phyloP scores from a whole-genome alignment of 1,139 yeast species.

The Meyerozyma athensensis region DNA sequence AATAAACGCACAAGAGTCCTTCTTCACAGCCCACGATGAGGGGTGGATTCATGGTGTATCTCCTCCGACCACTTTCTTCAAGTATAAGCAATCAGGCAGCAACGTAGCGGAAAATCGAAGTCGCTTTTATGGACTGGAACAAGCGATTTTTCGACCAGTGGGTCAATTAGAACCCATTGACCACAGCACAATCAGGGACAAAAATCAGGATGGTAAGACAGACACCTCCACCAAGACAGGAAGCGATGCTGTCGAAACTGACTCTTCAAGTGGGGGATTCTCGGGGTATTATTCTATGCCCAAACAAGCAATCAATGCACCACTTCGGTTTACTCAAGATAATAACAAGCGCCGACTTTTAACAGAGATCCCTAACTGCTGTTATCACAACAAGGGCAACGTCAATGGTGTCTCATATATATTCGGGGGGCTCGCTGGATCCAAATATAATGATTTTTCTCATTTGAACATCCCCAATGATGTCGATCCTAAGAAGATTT shows the following conservation, averaged over 20 bases:
- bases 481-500: slow-evolving; percentile 26
- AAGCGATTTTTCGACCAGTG: background rate
- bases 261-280: background rate
- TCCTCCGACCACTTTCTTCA: slow-evolving; percentile 1
- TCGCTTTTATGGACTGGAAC: background rate
- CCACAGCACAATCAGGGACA: background rate
- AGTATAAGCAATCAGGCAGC: background rate
- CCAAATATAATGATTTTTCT: slow-evolving; percentile 19
- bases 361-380: slow-evolving; percentile 22
- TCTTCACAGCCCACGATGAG: background rate
- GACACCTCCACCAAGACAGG: background rate
- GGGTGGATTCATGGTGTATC: slow-evolving; percentile 3
- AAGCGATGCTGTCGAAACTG: background rate
- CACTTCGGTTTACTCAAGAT: slow-evolving; percentile 2
- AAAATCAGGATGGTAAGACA: background rate
- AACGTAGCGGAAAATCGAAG: background rate
- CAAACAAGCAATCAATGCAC: background rate
- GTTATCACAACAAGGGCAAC: slow-evolving; percentile 33
- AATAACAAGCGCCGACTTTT: slow-evolving; percentile 7
- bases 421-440: slow-evolving; percentile 35
- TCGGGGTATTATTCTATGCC: slow-evolving; percentile 5
- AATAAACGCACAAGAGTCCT: background rate
- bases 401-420: slow-evolving; percentile 28
- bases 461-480: slow-evolving; percentile 32
- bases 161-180: background rate